phyloP scores from a whole-genome alignment of 2,329 filamentous ascomycete genomes.

The Curvularia lunata region DNA sequence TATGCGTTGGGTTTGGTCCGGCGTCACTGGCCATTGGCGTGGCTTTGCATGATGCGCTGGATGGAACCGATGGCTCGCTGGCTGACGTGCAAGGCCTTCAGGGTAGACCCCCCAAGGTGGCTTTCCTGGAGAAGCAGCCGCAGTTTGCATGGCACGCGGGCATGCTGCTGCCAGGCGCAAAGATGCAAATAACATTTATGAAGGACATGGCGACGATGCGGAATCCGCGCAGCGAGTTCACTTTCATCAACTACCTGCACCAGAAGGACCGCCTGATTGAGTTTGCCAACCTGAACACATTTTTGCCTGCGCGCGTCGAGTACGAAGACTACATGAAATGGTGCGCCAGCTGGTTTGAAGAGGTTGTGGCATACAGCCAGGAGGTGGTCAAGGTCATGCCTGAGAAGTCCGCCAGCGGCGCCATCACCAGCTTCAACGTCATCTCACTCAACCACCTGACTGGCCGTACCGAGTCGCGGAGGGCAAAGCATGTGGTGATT shows the following conservation, averaged over 20 bases:
- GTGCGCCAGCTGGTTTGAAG: slow-evolving; percentile 81
- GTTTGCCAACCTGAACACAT: slow-evolving; percentile 90
- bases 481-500: slow-evolving; percentile 72
- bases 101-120: slow-evolving; percentile 67
- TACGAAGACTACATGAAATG: slow-evolving; percentile 96
- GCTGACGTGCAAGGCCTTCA: slow-evolving; percentile 44
- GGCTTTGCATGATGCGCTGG: slow-evolving; percentile 77
- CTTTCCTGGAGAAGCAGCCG: slow-evolving; percentile 86
- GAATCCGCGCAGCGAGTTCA: slow-evolving; percentile 88
- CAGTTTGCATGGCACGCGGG: slow-evolving; percentile 92
- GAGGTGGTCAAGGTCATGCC: slow-evolving; percentile 77
- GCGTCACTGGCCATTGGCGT: slow-evolving; percentile 89
- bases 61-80: slow-evolving; percentile 49
- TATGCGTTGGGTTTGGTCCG: slow-evolving; percentile 92
- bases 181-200: slow-evolving; percentile 98
- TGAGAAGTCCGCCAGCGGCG: slow-evolving; percentile 56
- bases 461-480: slow-evolving; percentile 60
- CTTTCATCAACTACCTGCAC: slow-evolving; percentile 94
- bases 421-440: slow-evolving; percentile 71
- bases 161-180: slow-evolving; percentile 90
- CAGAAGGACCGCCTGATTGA: slow-evolving; percentile 79
- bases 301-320: slow-evolving; percentile 82
- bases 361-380: slow-evolving; percentile 75
- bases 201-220: slow-evolving; percentile 92
- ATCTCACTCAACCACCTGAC: slow-evolving; percentile 67